Percentiles rank a stretch among this genome's conserved stretches.
phyloP scores from a whole-genome alignment of 805 yeast species.

The Sugiyamaella mastotermitis region DNA sequence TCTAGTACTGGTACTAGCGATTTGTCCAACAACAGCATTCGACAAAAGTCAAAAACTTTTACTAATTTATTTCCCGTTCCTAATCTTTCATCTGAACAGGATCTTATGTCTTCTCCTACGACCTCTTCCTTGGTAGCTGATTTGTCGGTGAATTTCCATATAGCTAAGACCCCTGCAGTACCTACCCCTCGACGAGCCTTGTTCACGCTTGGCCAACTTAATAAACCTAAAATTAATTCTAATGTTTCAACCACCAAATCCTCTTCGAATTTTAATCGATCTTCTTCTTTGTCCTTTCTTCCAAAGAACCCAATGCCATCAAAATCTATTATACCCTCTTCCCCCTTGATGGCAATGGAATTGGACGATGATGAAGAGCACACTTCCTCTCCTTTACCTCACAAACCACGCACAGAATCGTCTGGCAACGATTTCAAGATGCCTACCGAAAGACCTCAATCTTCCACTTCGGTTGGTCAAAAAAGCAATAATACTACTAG shows the following conservation, averaged over 20 bases:
- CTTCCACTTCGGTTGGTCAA: slow-evolving; percentile 6
- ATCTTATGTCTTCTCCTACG: slow-evolving; percentile 8
- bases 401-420: slow-evolving; percentile 3
- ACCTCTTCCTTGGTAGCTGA: slow-evolving; percentile 31
- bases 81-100: slow-evolving; percentile 8
- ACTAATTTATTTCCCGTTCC: slow-evolving; percentile 17
- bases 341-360: slow-evolving; percentile 7
- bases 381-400: slow-evolving; percentile 2
- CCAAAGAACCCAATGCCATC: neutral
- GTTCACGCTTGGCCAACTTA: too few species aligned
- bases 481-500: slow-evolving; percentile 7
- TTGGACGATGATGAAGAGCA: slow-evolving; percentile 3
- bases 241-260: slow-evolving; percentile 18
- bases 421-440: neutral
- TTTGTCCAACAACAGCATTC: neutral
- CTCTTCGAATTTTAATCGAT: too few species aligned
- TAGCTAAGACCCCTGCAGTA: slow-evolving; percentile 25
- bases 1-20: neutral
- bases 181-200: slow-evolving; percentile 32
- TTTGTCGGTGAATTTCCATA: slow-evolving; percentile 32
- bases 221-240: slow-evolving; percentile 14
- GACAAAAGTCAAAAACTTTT: too few species aligned
- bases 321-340: too few species aligned
- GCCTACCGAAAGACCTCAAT: slow-evolving; percentile 2
- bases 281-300: neutral